Conservation (phyloP, 176 grass and related monocot species). For the Zoysia pacifica region DNA sequence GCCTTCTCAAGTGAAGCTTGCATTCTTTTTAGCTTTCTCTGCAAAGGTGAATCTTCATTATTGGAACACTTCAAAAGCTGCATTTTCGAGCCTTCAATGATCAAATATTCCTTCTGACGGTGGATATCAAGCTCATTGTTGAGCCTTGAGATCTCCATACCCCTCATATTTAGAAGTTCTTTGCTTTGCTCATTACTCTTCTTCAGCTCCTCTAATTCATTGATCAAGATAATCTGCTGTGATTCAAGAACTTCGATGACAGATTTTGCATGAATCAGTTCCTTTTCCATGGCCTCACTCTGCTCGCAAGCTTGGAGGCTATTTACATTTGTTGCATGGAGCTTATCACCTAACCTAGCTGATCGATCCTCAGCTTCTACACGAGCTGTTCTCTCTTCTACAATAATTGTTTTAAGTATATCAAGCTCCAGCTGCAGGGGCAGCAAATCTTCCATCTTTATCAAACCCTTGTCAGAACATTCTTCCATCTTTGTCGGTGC, state of each 20-base stretch:
- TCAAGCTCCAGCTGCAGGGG: conserved; percentile 81
- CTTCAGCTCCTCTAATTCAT: conserved; percentile 70
- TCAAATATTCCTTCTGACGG: conserved; percentile 23
- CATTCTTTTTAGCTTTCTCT: conserved; percentile 85
- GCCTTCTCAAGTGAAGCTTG: conserved; percentile 87
- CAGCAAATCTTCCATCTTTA: conserved; percentile 54
- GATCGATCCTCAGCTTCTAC: conserved; percentile 49
- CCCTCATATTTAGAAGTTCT: conserved; percentile 43
- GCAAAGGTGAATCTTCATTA: conserved; percentile 86
- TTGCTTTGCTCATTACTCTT: conserved; percentile 43
- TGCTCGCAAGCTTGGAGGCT: conserved; percentile 36
- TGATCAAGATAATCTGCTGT: conserved; percentile 70
- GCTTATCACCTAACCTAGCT: conserved; percentile 41
- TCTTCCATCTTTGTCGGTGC: conserved; percentile 23
- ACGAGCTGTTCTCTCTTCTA: conserved; percentile 65
- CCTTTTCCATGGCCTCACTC: conserved; percentile 47
- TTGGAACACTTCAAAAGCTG: conserved; percentile 50
- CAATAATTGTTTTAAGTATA: conserved; percentile 74
- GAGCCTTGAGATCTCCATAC: conserved; percentile 49
- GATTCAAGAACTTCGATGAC: conserved; percentile 83
- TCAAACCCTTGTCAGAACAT: conserved; percentile 41
- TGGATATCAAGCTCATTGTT: conserved; percentile 46
- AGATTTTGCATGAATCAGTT: conserved; percentile 64
- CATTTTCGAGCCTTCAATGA: conserved; percentile 48
- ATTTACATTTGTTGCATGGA: conserved; percentile 49